Base-by-base conservation (phyloP, 768 basidiomycete species). In the Termitomyces titanicus region DNA sequence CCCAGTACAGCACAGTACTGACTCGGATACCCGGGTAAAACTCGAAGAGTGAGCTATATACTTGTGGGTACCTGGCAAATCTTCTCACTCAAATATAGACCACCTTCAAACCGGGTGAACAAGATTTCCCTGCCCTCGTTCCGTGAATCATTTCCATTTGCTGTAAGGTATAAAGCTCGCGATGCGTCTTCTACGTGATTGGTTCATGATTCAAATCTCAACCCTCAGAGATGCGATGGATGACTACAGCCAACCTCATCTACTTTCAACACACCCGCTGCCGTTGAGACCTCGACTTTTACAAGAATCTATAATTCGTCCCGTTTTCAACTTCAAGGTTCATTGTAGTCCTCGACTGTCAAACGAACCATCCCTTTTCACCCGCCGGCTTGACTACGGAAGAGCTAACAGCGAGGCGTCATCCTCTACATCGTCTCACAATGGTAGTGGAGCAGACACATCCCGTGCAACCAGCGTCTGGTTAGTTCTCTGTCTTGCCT, bases 91-190 rank as follows among this genome's bases (percentile, higher is more conserved):
- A 27, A 8, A 9, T 29, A 1, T 33, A 57, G 46, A 27, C 34
- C 18, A 20, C 11, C 15, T 40, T 33, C n/a, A 8, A n/a, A 58
- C 3, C 12, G 42, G 9, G 25, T 27, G 8, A 47, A n/a, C 3
- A 51, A 9, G 8, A 44, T 63, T 27, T 55, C 55, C 17, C 29
- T 63, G 15, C 62, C 62, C 20, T 59, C 62, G n/a, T 63, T 63
- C 29, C 60, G 56, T 4, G 60, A 61, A 51, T 50, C 60, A 34
- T 63, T 63, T 33, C 50, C 55, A 1, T 51, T 57, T 5, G 56
- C 56, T 20, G n/a, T 56, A 20, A 43, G 54, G 61, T 62, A 55
- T 27, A 13, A 35, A 27, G 20, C 27, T 33, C 27, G 20, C n/a
- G 5, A 40, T 34, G 3, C 9, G 29, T 29, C 5, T 4, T 33